Conservation (phyloP, 2,329 filamentous ascomycete species). For the Calonectria leucothoes region DNA sequence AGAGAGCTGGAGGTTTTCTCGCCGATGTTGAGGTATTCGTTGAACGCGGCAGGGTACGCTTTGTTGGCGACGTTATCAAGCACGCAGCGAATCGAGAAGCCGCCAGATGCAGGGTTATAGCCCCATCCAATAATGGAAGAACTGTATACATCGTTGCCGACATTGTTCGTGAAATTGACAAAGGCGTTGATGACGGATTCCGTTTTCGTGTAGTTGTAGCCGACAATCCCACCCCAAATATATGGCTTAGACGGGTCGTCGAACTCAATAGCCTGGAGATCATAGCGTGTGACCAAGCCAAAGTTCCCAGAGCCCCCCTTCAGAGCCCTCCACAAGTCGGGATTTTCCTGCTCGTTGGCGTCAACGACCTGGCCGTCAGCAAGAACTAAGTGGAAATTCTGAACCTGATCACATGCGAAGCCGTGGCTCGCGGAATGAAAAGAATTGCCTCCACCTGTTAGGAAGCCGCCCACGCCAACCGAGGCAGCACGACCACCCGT, state of each 20-base stretch:
- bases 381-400: background rate
- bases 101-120: background rate
- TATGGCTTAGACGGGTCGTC: background rate
- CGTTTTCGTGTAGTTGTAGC: background rate
- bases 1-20: background rate
- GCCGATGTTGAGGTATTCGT: background rate
- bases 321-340: background rate
- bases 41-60: background rate
- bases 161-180: background rate
- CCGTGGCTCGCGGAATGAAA: background rate
- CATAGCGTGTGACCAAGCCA: background rate
- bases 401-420: background rate
- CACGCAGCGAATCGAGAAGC: background rate
- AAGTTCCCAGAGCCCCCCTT: background rate
- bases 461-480: background rate
- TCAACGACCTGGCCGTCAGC: background rate
- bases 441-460: background rate
- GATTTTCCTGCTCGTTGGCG: background rate
- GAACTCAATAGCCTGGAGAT: background rate
- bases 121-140: background rate
- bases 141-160: background rate
- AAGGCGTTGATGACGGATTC: background rate
- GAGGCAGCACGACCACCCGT: background rate
- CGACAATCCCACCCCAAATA: background rate
- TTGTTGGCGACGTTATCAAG: background rate